These are phyloP conservation scores for Barbatosphaeria neglecta DNA, from an alignment of 495 filamentous ascomycete genomes.

Conservation along the genomic window DNA sequence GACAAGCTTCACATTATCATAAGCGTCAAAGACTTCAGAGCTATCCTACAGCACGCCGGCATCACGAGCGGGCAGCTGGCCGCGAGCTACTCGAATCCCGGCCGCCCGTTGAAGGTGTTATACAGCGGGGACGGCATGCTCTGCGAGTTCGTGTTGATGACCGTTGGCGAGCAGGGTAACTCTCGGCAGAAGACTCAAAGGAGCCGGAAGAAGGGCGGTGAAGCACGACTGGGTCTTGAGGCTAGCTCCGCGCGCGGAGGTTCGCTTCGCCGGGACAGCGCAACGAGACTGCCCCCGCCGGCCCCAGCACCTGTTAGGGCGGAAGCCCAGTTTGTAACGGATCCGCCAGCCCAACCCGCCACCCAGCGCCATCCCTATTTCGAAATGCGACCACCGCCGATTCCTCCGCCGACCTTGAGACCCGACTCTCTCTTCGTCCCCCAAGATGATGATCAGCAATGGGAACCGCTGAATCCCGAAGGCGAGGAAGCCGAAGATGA, in stretches of 20 bases:
- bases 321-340: slow-evolving; percentile 1
- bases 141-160: slow-evolving; percentile 91
- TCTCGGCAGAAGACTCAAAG: slow-evolving; percentile 29
- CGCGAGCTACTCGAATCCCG: slow-evolving; percentile 70
- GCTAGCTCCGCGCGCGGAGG: slow-evolving; percentile 22
- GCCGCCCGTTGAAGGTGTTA: slow-evolving; percentile 69
- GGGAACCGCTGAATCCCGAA: slow-evolving; percentile 70
- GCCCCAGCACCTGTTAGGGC: slow-evolving; percentile 1
- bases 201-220: slow-evolving; percentile 15
- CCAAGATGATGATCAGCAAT: slow-evolving; percentile 62
- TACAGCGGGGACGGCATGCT: slow-evolving; percentile 64
- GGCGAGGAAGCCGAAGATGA: slow-evolving; percentile 55
- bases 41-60: slow-evolving; percentile 76
- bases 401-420: slow-evolving; percentile 48
- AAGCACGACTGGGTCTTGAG: slow-evolving; percentile 20
- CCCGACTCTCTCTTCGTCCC: slow-evolving; percentile 70
- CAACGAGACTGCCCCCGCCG: no score
- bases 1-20: slow-evolving; percentile 74
- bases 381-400: slow-evolving; percentile 22
- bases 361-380: slow-evolving; percentile 13
- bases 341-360: slow-evolving; percentile 5
- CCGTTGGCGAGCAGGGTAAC: slow-evolving; percentile 60
- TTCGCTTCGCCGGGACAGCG: slow-evolving; percentile 14
- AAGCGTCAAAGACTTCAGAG: slow-evolving; percentile 88
- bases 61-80: slow-evolving; percentile 57